Percentiles rank a stretch among this genome's conserved stretches.
Conservation (phyloP, 225 moss, liverwort and hornwort genomes). For the Climacium dendroides region DNA sequence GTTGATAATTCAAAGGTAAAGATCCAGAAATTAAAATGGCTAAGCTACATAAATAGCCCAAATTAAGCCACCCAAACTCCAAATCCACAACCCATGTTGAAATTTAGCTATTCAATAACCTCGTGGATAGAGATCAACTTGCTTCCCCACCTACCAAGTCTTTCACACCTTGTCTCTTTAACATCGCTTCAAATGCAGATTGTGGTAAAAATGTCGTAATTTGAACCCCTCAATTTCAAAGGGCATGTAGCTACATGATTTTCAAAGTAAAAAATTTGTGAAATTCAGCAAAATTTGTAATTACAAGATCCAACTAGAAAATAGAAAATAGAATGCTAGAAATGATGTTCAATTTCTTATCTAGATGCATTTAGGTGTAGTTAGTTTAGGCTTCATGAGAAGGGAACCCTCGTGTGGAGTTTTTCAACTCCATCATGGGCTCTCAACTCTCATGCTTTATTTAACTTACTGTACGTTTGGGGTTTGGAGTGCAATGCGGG, state of each 20-base stretch:
- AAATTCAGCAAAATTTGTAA: neutral
- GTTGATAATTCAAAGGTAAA: neutral
- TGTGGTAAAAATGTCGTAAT: neutral
- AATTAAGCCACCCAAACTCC: neutral
- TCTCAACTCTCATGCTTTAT: neutral
- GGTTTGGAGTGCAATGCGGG: neutral
- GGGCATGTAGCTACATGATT: accelerated
- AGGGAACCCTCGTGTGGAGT: neutral
- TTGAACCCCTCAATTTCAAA: neutral
- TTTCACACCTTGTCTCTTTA: accelerated
- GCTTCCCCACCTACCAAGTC: neutral
- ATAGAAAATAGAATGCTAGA: neutral
- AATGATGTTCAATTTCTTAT: neutral
- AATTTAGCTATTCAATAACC: neutral
- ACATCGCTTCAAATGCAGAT: neutral
- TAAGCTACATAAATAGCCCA: neutral
- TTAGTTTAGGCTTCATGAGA: neutral
- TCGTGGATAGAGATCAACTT: accelerated
- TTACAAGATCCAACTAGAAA: too few species aligned
- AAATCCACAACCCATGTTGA: neutral
- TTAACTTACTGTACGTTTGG: neutral
- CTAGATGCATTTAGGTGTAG: neutral
- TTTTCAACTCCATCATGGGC: neutral
- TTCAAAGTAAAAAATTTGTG: neutral
- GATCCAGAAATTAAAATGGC: accelerated